A percentile compares a stretch with the other conserved stretches of the same genome.
phyloP scores from a whole-genome alignment of 371 early-diverging fungal species.

The Lichtheimia ramosa region DNA sequence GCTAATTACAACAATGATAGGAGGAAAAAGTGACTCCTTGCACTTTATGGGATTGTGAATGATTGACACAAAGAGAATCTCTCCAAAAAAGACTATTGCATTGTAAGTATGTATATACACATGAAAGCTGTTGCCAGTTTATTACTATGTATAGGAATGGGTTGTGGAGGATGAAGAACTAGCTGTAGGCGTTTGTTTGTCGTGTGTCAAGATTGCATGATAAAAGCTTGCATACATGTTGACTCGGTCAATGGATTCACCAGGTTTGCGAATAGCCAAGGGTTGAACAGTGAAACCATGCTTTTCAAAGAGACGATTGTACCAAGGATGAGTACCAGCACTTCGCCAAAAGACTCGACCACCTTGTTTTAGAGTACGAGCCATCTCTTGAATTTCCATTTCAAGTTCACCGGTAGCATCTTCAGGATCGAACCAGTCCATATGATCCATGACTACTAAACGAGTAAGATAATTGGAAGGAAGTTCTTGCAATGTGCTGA shows the following conservation, averaged over 20 bases:
- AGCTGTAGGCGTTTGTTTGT: no score
- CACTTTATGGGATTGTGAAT: no score
- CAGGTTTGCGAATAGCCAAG: constrained; percentile 65
- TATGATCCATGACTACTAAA: constrained; percentile 86
- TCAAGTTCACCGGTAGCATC: constrained; percentile 52
- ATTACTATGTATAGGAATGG: no score
- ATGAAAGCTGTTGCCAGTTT: no score
- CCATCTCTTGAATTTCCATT: constrained; percentile 68
- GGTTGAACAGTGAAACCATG: constrained; percentile 70
- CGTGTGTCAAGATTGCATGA: constrained; percentile 19
- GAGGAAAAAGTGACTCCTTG: no score
- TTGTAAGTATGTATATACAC: no score
- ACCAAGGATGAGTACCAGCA: constrained; percentile 84
- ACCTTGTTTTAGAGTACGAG: constrained; percentile 56
- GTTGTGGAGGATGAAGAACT: no score
- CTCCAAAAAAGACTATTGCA: no score
- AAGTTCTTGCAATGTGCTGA: constrained; percentile 59
- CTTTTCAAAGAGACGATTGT: constrained; percentile 69
- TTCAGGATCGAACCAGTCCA: constrained; percentile 80
- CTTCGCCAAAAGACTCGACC: constrained; percentile 82
- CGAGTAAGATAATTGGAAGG: constrained; percentile 69
- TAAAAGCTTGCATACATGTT: constrained; percentile 87
- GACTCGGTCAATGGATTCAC: constrained; percentile 74
- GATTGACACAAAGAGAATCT: no score
- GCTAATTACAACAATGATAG: no score